Base-by-base conservation (phyloP, 495 filamentous ascomycete genomes). In the Penicillium mononematosum region DNA sequence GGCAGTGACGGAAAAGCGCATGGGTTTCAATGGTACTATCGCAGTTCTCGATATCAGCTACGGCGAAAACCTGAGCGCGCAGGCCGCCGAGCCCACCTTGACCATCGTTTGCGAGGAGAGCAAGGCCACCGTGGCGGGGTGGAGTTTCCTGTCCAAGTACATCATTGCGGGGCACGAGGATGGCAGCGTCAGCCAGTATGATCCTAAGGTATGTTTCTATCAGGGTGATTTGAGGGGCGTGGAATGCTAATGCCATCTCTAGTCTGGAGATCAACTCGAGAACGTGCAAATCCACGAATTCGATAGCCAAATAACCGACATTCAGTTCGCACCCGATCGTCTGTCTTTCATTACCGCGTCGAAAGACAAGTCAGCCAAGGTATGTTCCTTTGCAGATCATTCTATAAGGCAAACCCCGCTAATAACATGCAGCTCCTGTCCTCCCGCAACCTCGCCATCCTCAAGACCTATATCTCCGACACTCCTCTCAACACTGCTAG, bases 121-220 rank as follows among this genome's bases (percentile, higher is more conserved):
- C 80, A 98, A 98, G 72, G 92, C 92, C 22, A 97, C 93, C 14
- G 94, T 98, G 61, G 94, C 94, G 14, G 93, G 90, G 32, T 98
- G 92, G 90, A 93, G 91, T 75, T 97, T 89, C 73, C 61, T 94
- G 61, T 83, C 82, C 70, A 88, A 92, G 73, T 97, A 90, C 78
- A 98, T 98, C 75, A 94, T 98, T 62, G 91, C 92, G 46, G 95
- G 91, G 45, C 94, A 98, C 76, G 95, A 98, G 74, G 94, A 98
- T 68, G 94, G 94, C 63, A 88, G 84, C 52, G 84, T 98, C 53
- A 92, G 88, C 58, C 93, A 97, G 73, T 98, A 92, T 67, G 95
- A 98, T 78, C 89, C 81, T 52, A 98, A 96, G 87, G 88, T 89
- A 80, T 48, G 70, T 32, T n/a, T 41, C 3, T 25, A 9, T 12